phyloP scores from a whole-genome alignment of 139 green algal genomes.

The Astrephomene gubernaculifera region DNA sequence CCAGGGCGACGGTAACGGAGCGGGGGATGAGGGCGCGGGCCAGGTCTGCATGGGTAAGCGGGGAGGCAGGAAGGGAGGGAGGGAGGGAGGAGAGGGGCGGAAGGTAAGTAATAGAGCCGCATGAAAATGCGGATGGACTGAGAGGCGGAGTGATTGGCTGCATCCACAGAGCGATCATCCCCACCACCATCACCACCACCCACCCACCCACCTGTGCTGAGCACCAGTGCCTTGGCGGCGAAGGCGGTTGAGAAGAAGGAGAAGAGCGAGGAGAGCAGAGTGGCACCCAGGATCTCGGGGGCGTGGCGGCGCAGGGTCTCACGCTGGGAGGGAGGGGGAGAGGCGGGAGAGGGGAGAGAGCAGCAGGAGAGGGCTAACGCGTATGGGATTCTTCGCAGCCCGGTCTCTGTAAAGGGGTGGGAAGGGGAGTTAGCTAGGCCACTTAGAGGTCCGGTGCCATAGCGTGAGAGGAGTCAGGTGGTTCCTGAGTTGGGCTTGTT shows the following conservation, averaged over 20 bases:
- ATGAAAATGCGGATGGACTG: neutral
- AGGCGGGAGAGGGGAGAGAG: neutral
- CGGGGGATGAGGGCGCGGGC: conserved; percentile 79
- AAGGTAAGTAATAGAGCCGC: neutral
- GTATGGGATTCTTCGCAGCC: too few relatives aligned
- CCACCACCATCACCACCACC: neutral
- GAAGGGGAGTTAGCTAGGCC: neutral
- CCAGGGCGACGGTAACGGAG: conserved; percentile 88
- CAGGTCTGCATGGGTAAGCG: conserved; percentile 52
- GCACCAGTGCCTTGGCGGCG: conserved; percentile 63
- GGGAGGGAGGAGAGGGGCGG: neutral
- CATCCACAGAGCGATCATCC: neutral
- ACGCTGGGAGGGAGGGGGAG: conserved; percentile 66
- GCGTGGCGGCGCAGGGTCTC: conserved; percentile 83
- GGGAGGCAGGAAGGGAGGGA: neutral
- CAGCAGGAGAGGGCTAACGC: neutral
- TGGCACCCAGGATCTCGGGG: conserved; percentile 85
- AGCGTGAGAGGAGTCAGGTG: too few relatives aligned
- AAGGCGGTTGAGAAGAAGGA: conserved; percentile 84
- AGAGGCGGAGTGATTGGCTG: neutral
- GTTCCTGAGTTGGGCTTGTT: too few relatives aligned
- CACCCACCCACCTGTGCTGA: conserved; percentile 57
- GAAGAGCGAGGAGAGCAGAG: conserved; percentile 75
- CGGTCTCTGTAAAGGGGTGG: neutral
- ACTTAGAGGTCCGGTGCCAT: too few relatives aligned